These are phyloP conservation scores for Phalaenopsis equestris DNA, from an alignment of 106 monocot genomes.

Conservation along the genomic window DNA sequence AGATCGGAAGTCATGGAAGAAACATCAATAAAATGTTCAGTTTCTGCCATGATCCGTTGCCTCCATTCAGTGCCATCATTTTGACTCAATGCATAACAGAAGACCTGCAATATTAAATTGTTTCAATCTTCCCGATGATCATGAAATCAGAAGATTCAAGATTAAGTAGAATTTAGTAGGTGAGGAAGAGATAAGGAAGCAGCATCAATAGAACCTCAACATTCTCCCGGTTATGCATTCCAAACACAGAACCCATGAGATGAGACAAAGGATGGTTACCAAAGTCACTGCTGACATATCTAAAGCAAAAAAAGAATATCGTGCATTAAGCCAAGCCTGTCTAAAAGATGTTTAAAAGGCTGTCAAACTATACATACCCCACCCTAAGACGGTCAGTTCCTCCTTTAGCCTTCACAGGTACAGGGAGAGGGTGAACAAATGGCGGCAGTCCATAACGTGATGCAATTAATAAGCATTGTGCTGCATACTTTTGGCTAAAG, in stretches of 20 bases:
- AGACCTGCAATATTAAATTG: slow-evolving; percentile 43
- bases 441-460: slow-evolving; percentile 80
- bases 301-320: slow-evolving; percentile 20
- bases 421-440: slow-evolving; percentile 52
- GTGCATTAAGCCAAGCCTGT: neutral
- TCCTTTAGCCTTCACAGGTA: slow-evolving; percentile 64
- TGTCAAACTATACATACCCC: slow-evolving; percentile 39
- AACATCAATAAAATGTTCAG: slow-evolving; percentile 86
- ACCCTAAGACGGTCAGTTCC: slow-evolving; percentile 61
- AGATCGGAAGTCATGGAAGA: slow-evolving; percentile 85
- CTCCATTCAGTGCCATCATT: slow-evolving; percentile 97
- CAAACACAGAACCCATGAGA: slow-evolving; percentile 98
- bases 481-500: slow-evolving; percentile 81
- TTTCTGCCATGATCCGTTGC: slow-evolving; percentile 74
- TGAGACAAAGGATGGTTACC: slow-evolving; percentile 96
- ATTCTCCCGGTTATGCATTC: slow-evolving; percentile 79
- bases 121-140: neutral
- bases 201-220: slow-evolving; percentile 53
- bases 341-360: neutral
- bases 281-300: slow-evolving; percentile 98
- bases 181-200: neutral
- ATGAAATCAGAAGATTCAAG: neutral
- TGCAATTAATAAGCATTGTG: slow-evolving; percentile 78
- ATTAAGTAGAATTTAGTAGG: neutral
- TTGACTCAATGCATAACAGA: slow-evolving; percentile 96